A percentile compares a stretch with the other conserved stretches of the same genome.
Conservation (phyloP, 2,329 filamentous ascomycete genomes). For the Amylocarpus encephaloides region DNA sequence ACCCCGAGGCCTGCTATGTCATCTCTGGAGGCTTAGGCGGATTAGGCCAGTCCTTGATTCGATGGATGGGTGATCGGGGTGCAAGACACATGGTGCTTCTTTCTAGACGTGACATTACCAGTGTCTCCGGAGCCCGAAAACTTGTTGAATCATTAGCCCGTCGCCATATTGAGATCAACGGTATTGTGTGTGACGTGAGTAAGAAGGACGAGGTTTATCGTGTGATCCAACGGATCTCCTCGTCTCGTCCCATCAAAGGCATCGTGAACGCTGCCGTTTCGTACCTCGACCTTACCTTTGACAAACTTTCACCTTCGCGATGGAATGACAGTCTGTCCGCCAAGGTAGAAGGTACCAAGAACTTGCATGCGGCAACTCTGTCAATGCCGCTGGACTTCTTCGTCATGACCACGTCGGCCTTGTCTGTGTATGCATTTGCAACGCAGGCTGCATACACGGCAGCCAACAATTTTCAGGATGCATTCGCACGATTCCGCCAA, state of each 20-base stretch:
- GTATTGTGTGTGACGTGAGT: not conserved
- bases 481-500: slow-evolving; percentile 1
- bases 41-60: too few relatives aligned
- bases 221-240: not conserved
- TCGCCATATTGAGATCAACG: not conserved
- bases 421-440: not conserved
- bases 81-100: slow-evolving; percentile 1
- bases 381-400: slow-evolving; percentile 4
- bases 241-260: not conserved
- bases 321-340: slow-evolving; percentile 1
- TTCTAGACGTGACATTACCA: not conserved
- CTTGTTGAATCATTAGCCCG: not conserved
- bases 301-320: not conserved
- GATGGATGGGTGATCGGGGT: slow-evolving; percentile 2
- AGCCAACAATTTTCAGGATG: slow-evolving; percentile 5
- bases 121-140: not conserved
- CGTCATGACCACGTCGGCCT: slow-evolving; percentile 2
- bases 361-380: slow-evolving; percentile 2
- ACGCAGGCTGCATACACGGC: slow-evolving; percentile 4
- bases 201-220: not conserved
- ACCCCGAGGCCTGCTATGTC: too few relatives aligned
- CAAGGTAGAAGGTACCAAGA: slow-evolving; percentile 5
- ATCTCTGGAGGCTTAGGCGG: too few relatives aligned
- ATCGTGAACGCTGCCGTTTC: not conserved
- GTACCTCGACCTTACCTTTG: not conserved